phyloP scores from a whole-genome alignment of 108 stramenopile species.

The Cyclotella kingstonii region DNA sequence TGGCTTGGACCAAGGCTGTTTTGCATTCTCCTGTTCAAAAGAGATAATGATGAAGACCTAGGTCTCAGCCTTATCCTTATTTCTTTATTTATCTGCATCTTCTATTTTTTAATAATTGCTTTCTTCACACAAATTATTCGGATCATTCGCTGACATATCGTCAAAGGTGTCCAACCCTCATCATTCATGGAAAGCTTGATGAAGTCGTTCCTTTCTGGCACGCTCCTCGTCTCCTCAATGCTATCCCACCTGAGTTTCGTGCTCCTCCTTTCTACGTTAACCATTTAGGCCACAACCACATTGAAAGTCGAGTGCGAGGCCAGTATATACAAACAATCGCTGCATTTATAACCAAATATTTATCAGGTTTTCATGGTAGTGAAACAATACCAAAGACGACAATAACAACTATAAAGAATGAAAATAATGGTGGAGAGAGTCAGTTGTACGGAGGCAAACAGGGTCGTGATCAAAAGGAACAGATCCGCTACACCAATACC shows the following conservation, averaged over 20 bases:
- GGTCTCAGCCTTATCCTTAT: too few species aligned
- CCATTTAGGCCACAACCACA: constrained; percentile 68
- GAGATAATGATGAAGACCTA: too few species aligned
- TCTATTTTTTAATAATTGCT: not conserved
- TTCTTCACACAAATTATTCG: not conserved
- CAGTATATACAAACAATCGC: constrained; percentile 22
- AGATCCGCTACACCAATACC: not conserved
- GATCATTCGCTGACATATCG: not conserved
- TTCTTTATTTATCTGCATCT: constrained; percentile 1
- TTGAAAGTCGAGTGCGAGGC: constrained; percentile 46
- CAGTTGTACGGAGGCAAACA: not conserved
- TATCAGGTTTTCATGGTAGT: not conserved
- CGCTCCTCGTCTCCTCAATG: constrained; percentile 58
- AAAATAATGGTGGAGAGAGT: not conserved
- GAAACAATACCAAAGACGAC: too few species aligned
- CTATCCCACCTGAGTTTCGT: constrained; percentile 49
- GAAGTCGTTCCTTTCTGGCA: constrained; percentile 84
- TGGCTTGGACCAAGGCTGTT: too few species aligned
- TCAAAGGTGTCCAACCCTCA: constrained; percentile 56
- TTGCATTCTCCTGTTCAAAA: too few species aligned
- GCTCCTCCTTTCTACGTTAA: constrained; percentile 72
- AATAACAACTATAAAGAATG: not conserved
- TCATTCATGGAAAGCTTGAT: constrained; percentile 75
- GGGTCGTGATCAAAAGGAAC: not conserved
- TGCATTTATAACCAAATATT: constrained; percentile 29